Evolutionary conservation across 78 protist genomes (phyloP).

Genomic region (Protostelium mycophagum): DNA sequence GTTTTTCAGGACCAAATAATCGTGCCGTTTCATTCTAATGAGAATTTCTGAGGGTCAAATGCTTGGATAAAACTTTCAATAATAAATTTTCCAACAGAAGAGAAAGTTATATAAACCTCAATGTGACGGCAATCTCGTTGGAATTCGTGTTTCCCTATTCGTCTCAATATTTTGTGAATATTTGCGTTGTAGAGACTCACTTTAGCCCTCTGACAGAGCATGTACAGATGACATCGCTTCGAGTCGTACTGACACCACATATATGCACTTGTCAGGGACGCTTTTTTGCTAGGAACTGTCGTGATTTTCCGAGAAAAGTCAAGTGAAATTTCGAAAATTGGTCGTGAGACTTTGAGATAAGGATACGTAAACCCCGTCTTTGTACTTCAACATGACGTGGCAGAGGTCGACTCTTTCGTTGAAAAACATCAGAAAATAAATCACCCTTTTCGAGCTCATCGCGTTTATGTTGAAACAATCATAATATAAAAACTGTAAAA

Average conservation of each 20-base stretch:
- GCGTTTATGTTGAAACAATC: background rate
- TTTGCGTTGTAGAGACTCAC: background rate
- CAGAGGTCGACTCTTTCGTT: background rate
- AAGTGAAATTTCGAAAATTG: background rate
- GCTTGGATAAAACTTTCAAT: no score
- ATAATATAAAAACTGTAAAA: background rate
- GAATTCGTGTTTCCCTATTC: no score
- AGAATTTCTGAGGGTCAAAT: no score
- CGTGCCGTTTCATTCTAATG: no score
- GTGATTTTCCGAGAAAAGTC: background rate
- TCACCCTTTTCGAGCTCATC: background rate
- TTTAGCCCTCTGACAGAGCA: background rate
- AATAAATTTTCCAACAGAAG: no score
- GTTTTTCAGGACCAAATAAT: no score
- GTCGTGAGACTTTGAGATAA: background rate
- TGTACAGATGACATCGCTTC: background rate
- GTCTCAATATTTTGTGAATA: no score
- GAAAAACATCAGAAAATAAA: background rate
- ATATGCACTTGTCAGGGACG: background rate
- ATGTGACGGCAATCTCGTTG: no score
- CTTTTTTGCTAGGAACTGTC: background rate
- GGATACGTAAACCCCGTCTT: background rate
- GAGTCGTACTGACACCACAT: background rate
- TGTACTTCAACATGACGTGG: background rate
- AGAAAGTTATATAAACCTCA: no score